Evolutionary conservation across 257 asterid species (phyloP).

Genomic region (Thymus mandschuricus): DNA sequence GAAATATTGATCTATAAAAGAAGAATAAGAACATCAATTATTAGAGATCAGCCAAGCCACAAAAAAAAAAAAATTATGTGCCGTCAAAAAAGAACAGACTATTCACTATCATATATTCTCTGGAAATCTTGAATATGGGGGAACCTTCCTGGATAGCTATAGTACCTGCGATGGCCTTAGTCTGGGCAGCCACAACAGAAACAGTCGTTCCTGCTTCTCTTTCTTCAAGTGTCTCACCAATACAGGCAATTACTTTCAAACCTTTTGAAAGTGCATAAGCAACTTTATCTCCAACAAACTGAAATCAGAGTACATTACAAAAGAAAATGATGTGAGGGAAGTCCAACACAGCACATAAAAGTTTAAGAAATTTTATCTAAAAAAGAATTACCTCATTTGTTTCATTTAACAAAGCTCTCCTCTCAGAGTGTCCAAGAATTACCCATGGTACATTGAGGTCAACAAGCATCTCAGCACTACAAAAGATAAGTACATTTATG

Average conservation of each 20-base stretch:
- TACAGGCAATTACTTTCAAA: conserved; percentile 95
- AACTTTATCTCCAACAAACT: conserved; percentile 96
- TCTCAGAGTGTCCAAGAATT: conserved; percentile 95
- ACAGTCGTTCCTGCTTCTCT: conserved; percentile 93
- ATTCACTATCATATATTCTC: too few species aligned
- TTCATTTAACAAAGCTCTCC: conserved; percentile 79
- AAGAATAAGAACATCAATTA: background rate
- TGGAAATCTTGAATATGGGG: too few species aligned
- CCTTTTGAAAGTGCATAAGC: conserved; percentile 96
- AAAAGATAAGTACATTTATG: conserved; percentile 20
- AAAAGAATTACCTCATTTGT: conserved; percentile 69
- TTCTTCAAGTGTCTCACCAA: conserved; percentile 99
- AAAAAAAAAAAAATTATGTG: too few species aligned
- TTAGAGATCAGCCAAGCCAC: too few species aligned
- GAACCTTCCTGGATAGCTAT: conserved; percentile 2
- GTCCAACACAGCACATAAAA: conserved; percentile 6
- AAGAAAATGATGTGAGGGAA: conserved; percentile 18
- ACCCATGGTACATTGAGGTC: conserved; percentile 90
- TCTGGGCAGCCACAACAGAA: conserved; percentile 91
- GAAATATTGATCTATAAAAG: background rate
- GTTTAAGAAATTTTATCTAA: conserved; percentile 17
- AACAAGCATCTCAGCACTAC: conserved; percentile 96
- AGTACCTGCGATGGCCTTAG: conserved; percentile 97
- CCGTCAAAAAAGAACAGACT: too few species aligned
- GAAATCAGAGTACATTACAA: conserved; percentile 24